Conservation (phyloP, 352 stramenopile species). For the Achlya hypogyna region DNA sequence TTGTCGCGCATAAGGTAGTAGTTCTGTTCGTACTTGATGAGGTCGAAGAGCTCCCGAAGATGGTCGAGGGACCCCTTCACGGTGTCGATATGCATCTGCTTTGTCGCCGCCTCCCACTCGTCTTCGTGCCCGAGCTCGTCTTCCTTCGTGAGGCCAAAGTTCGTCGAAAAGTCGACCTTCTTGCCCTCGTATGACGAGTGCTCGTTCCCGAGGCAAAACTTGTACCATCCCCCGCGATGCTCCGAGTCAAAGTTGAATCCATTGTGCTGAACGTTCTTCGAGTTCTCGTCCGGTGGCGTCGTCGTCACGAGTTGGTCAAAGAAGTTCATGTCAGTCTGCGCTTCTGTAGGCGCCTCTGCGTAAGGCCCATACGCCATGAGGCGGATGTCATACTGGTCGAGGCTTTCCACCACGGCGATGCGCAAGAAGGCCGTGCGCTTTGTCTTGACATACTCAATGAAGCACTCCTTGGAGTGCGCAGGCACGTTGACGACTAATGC, state of each 20-base stretch:
- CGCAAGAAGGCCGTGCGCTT: slow-evolving; percentile 80
- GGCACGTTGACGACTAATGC: slow-evolving; percentile 54
- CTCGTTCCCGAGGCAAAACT: slow-evolving; percentile 74
- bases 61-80: slow-evolving; percentile 51
- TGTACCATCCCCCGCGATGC: slow-evolving; percentile 76
- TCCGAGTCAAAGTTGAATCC: slow-evolving; percentile 83
- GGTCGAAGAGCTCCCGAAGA: slow-evolving; percentile 48
- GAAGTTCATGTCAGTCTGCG: slow-evolving; percentile 50
- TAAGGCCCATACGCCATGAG: slow-evolving; percentile 69
- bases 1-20: slow-evolving; percentile 63
- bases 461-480: slow-evolving; percentile 52
- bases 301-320: slow-evolving; percentile 69
- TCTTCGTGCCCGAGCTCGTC: slow-evolving; percentile 67
- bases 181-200: slow-evolving; percentile 56
- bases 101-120: slow-evolving; percentile 50
- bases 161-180: slow-evolving; percentile 74
- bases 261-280: slow-evolving; percentile 63
- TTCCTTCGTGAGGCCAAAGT: slow-evolving; percentile 67
- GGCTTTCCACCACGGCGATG: slow-evolving; percentile 64
- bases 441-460: slow-evolving; percentile 76
- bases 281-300: slow-evolving; percentile 40
- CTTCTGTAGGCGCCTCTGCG: slow-evolving; percentile 32
- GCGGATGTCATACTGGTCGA: slow-evolving; percentile 63
- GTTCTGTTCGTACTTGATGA: slow-evolving; percentile 70
- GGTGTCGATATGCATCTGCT: slow-evolving; percentile 60